Percentiles rank a stretch among this genome's conserved stretches.
phyloP scores from a whole-genome alignment of 75 land plant species.

The Picea glauca region DNA sequence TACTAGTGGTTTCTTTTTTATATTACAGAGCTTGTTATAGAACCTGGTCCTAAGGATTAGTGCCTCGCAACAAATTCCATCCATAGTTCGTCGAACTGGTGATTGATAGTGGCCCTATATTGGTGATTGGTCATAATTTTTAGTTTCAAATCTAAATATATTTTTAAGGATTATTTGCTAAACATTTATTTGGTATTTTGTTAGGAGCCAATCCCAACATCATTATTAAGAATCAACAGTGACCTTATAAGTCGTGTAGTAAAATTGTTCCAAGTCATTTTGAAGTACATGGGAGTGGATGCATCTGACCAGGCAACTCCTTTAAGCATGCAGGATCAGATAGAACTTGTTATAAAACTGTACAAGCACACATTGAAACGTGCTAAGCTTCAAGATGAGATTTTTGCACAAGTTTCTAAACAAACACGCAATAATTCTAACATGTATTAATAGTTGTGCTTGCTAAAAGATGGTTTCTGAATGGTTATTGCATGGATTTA shows the following conservation, averaged over 20 bases:
- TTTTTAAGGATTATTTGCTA: background rate
- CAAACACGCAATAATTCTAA: constrained; percentile 93
- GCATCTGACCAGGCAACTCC: constrained; percentile 47
- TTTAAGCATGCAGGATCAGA: constrained; percentile 65
- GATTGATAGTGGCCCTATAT: too few species aligned
- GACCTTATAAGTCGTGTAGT: constrained; percentile 73
- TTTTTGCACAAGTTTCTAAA: constrained; percentile 85
- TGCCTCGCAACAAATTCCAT: too few species aligned
- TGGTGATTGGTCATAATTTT: too few species aligned
- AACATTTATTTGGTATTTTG: background rate
- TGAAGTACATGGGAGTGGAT: constrained; percentile 93
- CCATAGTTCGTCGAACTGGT: too few species aligned
- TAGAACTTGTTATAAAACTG: constrained; percentile 68
- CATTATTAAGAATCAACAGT: constrained; percentile 71
- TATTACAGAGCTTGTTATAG: too few species aligned
- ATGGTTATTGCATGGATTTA: background rate
- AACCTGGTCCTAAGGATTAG: too few species aligned
- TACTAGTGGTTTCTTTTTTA: too few species aligned
- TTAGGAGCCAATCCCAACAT: constrained; percentile 95
- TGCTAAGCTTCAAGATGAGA: constrained; percentile 91
- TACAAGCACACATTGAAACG: constrained; percentile 94
- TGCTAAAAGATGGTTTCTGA: background rate
- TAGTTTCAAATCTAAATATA: too few species aligned
- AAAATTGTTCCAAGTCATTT: constrained; percentile 74
- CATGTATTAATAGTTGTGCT: constrained; percentile 33